A percentile compares a stretch with the other conserved stretches of the same genome.
Evolutionary conservation across 1,284 basidiomycete genomes (phyloP).

Genomic region (Ustilago trichophora): DNA sequence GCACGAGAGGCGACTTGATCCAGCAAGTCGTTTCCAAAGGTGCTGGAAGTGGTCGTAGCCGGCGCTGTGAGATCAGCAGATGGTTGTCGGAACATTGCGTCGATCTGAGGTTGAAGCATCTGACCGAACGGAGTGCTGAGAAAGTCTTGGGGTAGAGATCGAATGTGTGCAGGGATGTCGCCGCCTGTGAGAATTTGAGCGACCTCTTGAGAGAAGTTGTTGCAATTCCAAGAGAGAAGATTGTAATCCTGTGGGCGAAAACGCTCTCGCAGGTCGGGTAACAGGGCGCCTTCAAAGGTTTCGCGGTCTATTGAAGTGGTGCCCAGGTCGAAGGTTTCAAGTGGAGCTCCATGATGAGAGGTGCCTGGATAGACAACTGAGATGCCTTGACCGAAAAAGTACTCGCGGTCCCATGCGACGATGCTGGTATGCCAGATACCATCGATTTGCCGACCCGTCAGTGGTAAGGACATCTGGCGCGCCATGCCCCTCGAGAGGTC

Average conservation of each 20-base stretch:
- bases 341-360: conserved; percentile 75
- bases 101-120: conserved; percentile 85
- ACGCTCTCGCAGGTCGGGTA: conserved; percentile 76
- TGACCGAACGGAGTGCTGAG: conserved; percentile 88
- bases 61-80: conserved; percentile 5
- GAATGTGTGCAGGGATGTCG: conserved; percentile 63
- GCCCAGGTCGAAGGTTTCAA: conserved; percentile 81
- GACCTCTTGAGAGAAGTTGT: conserved; percentile 79
- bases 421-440: conserved; percentile 78
- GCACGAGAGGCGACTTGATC: conserved; percentile 72
- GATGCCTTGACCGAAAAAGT: conserved; percentile 90
- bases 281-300: conserved; percentile 79
- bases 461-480: conserved; percentile 76
- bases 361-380: conserved; percentile 69
- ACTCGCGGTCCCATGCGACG: conserved; percentile 83
- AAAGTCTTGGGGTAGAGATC: conserved; percentile 77
- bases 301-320: conserved; percentile 82
- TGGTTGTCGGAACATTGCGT: conserved; percentile 67
- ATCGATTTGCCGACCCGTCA: conserved; percentile 74
- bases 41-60: neutral
- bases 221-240: conserved; percentile 73
- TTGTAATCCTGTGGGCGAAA: conserved; percentile 83
- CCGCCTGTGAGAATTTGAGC: conserved; percentile 61
- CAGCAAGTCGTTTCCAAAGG: conserved; percentile 15
- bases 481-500: conserved; percentile 88